These are phyloP conservation scores for Dryas octopetala DNA, from an alignment of 306 rosid species.

Conservation along the genomic window DNA sequence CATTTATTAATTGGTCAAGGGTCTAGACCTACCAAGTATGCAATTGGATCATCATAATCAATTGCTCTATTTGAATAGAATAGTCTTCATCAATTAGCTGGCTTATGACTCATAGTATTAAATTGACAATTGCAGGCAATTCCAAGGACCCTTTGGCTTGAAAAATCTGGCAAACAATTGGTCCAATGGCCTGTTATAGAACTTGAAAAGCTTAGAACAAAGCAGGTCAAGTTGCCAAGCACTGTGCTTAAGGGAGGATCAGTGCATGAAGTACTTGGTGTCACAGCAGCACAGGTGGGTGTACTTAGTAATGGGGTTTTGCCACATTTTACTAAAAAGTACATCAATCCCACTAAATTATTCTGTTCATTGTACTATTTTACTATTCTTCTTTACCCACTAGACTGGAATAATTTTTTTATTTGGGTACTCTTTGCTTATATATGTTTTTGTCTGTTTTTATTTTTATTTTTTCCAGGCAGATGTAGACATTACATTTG, in stretches of 20 bases:
- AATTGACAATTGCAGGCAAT: constrained; percentile 46
- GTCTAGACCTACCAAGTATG: too few species aligned
- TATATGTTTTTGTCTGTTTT: background rate
- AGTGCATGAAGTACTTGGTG: constrained; percentile 41
- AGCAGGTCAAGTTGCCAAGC: constrained; percentile 37
- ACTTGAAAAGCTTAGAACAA: constrained; percentile 51
- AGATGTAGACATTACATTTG: constrained; percentile 64
- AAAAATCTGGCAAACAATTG: constrained; percentile 60
- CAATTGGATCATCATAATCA: too few species aligned
- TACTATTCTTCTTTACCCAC: too few species aligned
- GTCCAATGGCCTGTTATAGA: constrained; percentile 76
- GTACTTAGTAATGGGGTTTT: background rate
- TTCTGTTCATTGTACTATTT: too few species aligned
- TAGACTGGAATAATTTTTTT: too few species aligned
- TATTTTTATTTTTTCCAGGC: constrained; percentile 39
- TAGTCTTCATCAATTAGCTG: too few species aligned
- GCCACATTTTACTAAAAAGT: background rate
- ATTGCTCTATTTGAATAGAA: too few species aligned
- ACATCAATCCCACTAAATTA: background rate
- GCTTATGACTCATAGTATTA: background rate
- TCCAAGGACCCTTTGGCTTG: constrained; percentile 70
- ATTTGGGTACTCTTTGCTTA: background rate
- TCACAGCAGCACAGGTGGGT: constrained; percentile 59
- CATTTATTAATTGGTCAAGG: too few species aligned
- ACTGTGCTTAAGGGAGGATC: constrained; percentile 50